These are phyloP conservation scores for Odontarrhena argentea DNA, from an alignment of 345 rosid species.

Conservation along the genomic window DNA sequence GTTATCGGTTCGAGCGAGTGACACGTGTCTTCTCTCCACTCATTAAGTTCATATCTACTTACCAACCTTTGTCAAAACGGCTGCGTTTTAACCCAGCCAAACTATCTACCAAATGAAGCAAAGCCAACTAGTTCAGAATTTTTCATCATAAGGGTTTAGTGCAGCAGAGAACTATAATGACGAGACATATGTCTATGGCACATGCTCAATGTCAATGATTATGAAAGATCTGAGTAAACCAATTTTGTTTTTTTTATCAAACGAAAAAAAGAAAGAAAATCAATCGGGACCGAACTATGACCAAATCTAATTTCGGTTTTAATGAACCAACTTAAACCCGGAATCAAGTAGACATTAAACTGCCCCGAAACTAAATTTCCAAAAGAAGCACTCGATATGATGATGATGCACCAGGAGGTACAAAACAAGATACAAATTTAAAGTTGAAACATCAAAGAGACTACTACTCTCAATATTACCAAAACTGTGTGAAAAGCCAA, in stretches of 20 bases:
- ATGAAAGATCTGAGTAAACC: no score
- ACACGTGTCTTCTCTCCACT: conserved; percentile 42
- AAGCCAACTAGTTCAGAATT: neutral
- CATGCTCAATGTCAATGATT: no score
- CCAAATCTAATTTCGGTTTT: no score
- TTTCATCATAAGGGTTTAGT: no score
- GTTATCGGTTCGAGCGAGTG: conserved; percentile 23
- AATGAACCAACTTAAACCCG: no score
- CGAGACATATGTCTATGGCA: no score
- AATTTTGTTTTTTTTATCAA: no score
- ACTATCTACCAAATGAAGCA: neutral
- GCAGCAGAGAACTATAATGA: no score
- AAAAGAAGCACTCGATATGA: neutral
- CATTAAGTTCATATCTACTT: conserved; percentile 34
- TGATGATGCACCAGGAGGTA: conserved; percentile 4
- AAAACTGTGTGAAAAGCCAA: conserved; percentile 33
- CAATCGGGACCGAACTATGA: no score
- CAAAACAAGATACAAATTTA: neutral
- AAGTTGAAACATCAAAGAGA: conserved; percentile 27
- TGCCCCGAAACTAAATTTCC: no score
- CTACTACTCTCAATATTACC: conserved; percentile 31
- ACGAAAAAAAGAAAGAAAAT: no score
- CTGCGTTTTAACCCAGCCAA: conserved; percentile 6
- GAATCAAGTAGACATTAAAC: no score
- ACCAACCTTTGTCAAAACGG: neutral